Conservation (phyloP, 441 rosid genomes). For the Gossypium trilobum region DNA sequence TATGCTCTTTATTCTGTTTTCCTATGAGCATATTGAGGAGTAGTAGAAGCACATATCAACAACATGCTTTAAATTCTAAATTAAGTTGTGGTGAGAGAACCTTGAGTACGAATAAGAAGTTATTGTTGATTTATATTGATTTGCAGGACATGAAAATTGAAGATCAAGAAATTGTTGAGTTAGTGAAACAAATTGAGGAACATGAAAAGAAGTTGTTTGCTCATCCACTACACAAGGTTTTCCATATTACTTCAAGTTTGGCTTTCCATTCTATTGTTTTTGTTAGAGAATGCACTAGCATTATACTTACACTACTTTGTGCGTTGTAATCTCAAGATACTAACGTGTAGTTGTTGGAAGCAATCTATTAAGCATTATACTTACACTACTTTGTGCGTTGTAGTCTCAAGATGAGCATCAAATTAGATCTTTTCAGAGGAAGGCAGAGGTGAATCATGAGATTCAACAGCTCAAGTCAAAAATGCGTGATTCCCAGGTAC, state of each 20-base stretch:
- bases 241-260: constrained; percentile 9
- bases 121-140: constrained; percentile 12
- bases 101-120: background rate
- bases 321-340: constrained; percentile 46
- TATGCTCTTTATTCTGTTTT: background rate
- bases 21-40: background rate
- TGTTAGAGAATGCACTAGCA: background rate
- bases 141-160: constrained; percentile 89
- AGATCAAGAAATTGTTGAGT: constrained; percentile 75
- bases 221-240: constrained; percentile 88
- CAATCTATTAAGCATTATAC: background rate
- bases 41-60: background rate
- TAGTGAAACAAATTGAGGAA: constrained; percentile 75
- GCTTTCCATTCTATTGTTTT: background rate
- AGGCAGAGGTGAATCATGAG: constrained; percentile 90
- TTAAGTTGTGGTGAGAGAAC: background rate
- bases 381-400: constrained; percentile 19
- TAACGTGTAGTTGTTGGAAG: background rate
- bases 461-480: constrained; percentile 89
- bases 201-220: constrained; percentile 66
- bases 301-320: constrained; percentile 11
- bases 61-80: background rate
- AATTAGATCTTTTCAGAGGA: constrained; percentile 63
- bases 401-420: constrained; percentile 85
- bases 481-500: constrained; percentile 97